Evolutionary conservation across 805 yeast species (phyloP), one percentile per base, ranked within the genome.

Genomic region (Kodamaea leandrae): DNA sequence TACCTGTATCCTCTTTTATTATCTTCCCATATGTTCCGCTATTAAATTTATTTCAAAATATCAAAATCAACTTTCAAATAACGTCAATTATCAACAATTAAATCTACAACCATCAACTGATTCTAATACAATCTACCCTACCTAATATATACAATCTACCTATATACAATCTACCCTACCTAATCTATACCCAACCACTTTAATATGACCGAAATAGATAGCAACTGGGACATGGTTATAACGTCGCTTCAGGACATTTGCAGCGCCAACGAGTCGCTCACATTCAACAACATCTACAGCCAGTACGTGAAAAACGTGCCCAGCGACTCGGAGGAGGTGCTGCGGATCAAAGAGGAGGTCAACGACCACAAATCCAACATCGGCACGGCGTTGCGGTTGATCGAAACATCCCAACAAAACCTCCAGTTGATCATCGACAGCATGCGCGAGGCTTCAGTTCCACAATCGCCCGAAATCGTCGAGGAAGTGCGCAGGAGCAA

Each of bases 181-280:
- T n/a, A n/a, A n/a, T n/a, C n/a, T n/a, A n/a, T n/a, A n/a, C n/a
- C n/a, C 25, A 7, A 10, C 13, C 29, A 13, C 15, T 10, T 16
- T 28, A 4, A 6, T 4, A 42, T 43, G 49, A 36, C 43, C 30
- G 57, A 53, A 41, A 73, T 76, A 69, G 82, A 77, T 18, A 79
- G 83, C 1, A 73, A 77, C 50, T 83, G 91, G 91, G 85, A 80
- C 50, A 72, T 76, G 21, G 81, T 81, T 4, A 65, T 80, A 2
- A 72, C 87, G 5, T 79, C 84, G 1, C 62, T 83, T 14, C 89
- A 83, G 55, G 89, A 83, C 50, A 71, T 82, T 8, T 79, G 79
- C 57, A 82, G 77, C 47, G 69, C 78, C 19, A 81, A 81, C 51
- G 86, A 79, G 49, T 66, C 74, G 10, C 55, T 67, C 4, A 58